Evolutionary conservation across 148 eudicot genomes (phyloP).

Genomic region (Salicornia ramosissima): DNA sequence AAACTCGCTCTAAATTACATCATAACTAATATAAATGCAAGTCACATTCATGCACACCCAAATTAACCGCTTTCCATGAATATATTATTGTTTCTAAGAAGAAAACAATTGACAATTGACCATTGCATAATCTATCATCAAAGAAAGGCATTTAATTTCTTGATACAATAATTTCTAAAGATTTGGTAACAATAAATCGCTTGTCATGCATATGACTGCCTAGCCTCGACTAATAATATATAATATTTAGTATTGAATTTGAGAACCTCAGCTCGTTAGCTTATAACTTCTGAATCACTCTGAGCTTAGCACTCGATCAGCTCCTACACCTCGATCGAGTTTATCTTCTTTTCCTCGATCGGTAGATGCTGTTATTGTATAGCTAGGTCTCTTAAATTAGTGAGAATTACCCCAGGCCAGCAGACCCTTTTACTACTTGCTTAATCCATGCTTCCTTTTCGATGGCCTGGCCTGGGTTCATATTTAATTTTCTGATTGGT

Average conservation of each 20-base stretch:
- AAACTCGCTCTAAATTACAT: no score
- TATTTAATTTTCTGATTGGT: no score
- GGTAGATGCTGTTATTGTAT: constrained; percentile 64
- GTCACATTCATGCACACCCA: no score
- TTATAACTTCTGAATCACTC: constrained; percentile 64
- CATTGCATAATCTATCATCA: no score
- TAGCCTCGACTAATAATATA: not conserved
- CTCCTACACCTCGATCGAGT: constrained; percentile 80
- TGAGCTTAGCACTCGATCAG: constrained; percentile 84
- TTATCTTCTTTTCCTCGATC: constrained; percentile 76
- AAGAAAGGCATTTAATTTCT: no score
- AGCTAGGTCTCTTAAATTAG: constrained; percentile 93
- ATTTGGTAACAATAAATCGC: not conserved
- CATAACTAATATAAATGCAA: no score
- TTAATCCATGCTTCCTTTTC: constrained; percentile 68
- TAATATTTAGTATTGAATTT: no score
- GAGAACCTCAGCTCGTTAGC: no score
- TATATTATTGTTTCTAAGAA: no score
- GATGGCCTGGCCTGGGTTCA: constrained; percentile 1
- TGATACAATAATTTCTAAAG: no score
- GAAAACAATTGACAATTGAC: no score
- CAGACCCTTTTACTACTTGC: constrained; percentile 48
- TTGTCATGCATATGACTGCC: not conserved
- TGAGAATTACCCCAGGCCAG: constrained; percentile 63
- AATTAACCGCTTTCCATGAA: no score